Conservation (phyloP, 2,329 filamentous ascomycete species). For the Aureobasidium sp. region DNA sequence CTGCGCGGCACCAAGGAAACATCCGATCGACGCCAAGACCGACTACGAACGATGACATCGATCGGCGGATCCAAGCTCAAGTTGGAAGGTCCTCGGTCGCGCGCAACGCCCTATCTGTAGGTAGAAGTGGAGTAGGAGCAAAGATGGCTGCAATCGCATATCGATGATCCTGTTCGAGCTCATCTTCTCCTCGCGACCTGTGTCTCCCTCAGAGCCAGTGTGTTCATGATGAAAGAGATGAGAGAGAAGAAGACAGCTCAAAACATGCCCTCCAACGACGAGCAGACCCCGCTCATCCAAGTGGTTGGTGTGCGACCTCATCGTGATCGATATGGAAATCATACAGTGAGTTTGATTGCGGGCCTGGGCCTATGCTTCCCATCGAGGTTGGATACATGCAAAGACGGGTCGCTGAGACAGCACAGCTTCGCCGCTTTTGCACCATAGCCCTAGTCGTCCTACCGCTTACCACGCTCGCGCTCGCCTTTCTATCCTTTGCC, state of each 20-base stretch:
- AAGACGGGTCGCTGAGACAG: not conserved
- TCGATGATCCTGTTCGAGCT: not conserved
- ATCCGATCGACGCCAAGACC: no score
- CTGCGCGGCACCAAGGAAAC: no score
- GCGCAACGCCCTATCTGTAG: not conserved
- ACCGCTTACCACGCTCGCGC: conserved; percentile 30
- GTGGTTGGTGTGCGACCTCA: conserved; percentile 45
- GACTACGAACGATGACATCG: not conserved
- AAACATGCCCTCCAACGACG: conserved; percentile 44
- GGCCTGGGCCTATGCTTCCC: not conserved
- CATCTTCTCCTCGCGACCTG: not conserved
- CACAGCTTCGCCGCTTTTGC: conserved; percentile 53
- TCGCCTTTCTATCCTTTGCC: conserved; percentile 31
- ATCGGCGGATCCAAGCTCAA: not conserved
- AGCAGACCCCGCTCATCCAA: conserved; percentile 54
- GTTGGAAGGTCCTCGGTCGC: not conserved
- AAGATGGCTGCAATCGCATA: not conserved
- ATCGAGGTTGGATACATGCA: not conserved
- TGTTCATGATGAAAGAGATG: not conserved
- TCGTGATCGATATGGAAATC: conserved; percentile 38
- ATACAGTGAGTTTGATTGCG: conserved; percentile 29
- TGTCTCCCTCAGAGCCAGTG: not conserved
- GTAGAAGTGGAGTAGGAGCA: not conserved
- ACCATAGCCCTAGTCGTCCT: conserved; percentile 43
- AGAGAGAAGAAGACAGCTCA: conserved; percentile 11